Evolutionary conservation across 2,329 filamentous ascomycete species (phyloP), one percentile per base, ranked within the genome.

Genomic region (Ascochyta pisi): DNA sequence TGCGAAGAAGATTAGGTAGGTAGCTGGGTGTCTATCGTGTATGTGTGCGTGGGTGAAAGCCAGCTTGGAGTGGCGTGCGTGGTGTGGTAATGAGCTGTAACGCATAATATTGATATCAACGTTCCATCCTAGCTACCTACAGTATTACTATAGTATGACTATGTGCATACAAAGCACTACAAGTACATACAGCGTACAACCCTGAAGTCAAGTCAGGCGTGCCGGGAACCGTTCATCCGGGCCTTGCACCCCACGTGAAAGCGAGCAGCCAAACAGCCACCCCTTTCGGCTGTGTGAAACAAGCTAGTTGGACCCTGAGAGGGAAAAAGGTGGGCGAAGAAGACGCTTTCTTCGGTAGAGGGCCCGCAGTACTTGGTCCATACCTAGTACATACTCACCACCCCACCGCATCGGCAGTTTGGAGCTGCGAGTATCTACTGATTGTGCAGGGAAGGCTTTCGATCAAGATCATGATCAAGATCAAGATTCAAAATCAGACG

Each of bases 1-100:
- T 78, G 92, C 92, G 45, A 84, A 92, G 74, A 91, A 93, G 78
- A 87, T 92, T 53, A 84, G 92, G 71, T 95, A 93, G 57, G 19
- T 16, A 16, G 2, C 8, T 12, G 49, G 56, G 19, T 19, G 19
- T 19, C 19, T 19, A 19, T 19, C 19, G 19, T 19, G 19, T 19
- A 3, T 3, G 19, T 19, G 19, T 3, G 19, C 19, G 19, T 19
- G 19, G 19, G 19, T 19, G 19, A 3, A 19, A 19, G 19, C 3
- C 19, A 19, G 19, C 19, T 19, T 19, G 19, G 19, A 19, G 19
- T 19, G 19, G 19, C 19, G 19, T 19, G 19, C 19, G 19, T 19
- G 2, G 19, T 19, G 19, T 19, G 19, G 19, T 19, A 19, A 19
- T 19, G 19, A 19, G 29, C 33, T 46, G 35, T 55, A 54, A 56